Conservation (phyloP, 2,329 filamentous ascomycete species). For the Aureobasidium vineae region DNA sequence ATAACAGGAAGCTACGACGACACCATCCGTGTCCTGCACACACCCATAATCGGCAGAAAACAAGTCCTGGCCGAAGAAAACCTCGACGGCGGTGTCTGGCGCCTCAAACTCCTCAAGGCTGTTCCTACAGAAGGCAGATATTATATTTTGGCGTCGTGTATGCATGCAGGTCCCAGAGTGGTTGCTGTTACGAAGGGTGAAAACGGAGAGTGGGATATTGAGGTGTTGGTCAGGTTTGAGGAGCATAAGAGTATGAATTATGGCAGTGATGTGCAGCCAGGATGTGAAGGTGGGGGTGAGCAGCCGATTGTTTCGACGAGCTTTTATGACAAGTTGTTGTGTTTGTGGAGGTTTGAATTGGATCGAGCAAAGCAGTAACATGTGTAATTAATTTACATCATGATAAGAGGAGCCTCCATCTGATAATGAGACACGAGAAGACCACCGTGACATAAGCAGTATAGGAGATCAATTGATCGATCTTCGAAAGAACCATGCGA, state of each 20-base stretch:
- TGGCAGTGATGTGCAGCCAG: slow-evolving; percentile 67
- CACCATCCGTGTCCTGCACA: slow-evolving; percentile 64
- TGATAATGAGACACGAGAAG: not conserved
- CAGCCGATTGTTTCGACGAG: slow-evolving; percentile 65
- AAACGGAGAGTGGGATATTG: slow-evolving; percentile 57
- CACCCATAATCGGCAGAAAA: slow-evolving; percentile 41
- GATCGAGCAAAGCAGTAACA: not conserved
- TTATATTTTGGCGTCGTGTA: slow-evolving; percentile 79
- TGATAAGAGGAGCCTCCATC: not conserved
- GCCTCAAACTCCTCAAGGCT: slow-evolving; percentile 62
- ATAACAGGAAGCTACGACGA: slow-evolving; percentile 94
- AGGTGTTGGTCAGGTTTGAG: slow-evolving; percentile 69
- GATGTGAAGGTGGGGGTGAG: slow-evolving; percentile 28
- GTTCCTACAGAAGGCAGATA: slow-evolving; percentile 34
- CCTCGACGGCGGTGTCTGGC: slow-evolving; percentile 82
- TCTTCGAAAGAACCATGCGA: not conserved
- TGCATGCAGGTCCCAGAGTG: slow-evolving; percentile 83
- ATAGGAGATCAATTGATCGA: not conserved
- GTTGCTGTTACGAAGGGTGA: slow-evolving; percentile 45
- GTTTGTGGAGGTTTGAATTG: slow-evolving; percentile 55
- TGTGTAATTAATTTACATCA: too few relatives aligned
- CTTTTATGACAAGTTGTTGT: slow-evolving; percentile 71
- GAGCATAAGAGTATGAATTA: slow-evolving; percentile 97
- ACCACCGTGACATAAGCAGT: too few relatives aligned
- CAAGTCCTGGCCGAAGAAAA: slow-evolving; percentile 62